These are phyloP conservation scores for Bryum argenteum DNA, from an alignment of 225 moss, liverwort and hornwort species.

Conservation along the genomic window DNA sequence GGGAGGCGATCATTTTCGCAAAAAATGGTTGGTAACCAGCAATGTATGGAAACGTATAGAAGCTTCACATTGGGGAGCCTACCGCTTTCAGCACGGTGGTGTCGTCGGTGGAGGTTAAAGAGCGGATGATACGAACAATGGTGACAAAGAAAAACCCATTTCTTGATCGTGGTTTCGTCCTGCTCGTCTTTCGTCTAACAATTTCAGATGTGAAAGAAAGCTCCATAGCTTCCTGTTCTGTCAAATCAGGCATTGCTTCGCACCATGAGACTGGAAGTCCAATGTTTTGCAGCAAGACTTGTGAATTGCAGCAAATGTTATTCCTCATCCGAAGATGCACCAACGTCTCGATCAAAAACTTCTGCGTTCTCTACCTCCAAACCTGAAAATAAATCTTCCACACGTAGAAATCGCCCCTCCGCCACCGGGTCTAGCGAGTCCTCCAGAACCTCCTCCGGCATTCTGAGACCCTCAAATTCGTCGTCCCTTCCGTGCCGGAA, in stretches of 20 bases:
- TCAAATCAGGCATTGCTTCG: slow-evolving; percentile 7
- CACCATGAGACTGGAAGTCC: slow-evolving; percentile 22
- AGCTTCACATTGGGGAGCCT: background rate
- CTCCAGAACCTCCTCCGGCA: too few species aligned
- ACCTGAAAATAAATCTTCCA: too few species aligned
- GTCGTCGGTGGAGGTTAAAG: slow-evolving; percentile 54
- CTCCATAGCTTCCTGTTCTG: slow-evolving; percentile 23
- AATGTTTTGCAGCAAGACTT: slow-evolving; percentile 5
- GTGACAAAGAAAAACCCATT: slow-evolving; percentile 14
- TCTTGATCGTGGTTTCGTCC: slow-evolving; percentile 19
- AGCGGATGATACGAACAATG: slow-evolving; percentile 21
- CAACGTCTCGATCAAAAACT: too few species aligned
- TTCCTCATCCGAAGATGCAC: too few species aligned
- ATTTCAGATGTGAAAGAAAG: slow-evolving; percentile 12
- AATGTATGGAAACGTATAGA: background rate
- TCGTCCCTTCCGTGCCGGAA: too few species aligned
- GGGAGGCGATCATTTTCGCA: too few species aligned
- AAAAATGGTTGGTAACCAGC: background rate
- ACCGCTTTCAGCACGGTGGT: slow-evolving; percentile 73
- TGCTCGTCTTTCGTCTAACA: slow-evolving; percentile 19
- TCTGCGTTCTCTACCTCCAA: too few species aligned
- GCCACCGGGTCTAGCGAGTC: too few species aligned
- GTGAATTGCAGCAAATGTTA: background rate
- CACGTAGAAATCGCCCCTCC: too few species aligned
- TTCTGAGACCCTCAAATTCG: too few species aligned